Base-by-base conservation (phyloP, 257 asterid species). In the Nemophila menziesii region DNA sequence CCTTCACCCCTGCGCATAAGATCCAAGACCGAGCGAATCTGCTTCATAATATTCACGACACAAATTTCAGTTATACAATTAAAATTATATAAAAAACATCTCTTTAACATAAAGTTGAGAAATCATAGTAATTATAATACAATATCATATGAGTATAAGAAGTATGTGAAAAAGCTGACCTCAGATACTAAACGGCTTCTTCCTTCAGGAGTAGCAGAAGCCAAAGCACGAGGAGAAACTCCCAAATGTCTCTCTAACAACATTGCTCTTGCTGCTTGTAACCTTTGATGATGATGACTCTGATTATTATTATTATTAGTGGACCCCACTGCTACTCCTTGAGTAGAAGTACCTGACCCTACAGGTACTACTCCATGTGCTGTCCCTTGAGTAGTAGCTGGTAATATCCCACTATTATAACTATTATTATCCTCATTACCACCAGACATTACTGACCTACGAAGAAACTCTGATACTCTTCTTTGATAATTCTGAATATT, bases 1-100 rank as follows among this genome's bases (percentile, higher is more conserved):
- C 74, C 81, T 60, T 90, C 98, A 22, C 94, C 96, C 46, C 98
- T 70, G 45, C 96, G 78, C 98, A 90, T 81, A 61, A 74, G 87
- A 56, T 79, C 95, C 71, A 90, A 58, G 48, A 90, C 96, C 58
- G 67, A 90, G 67, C 98, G 93, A 48, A 90, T 81, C 92, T 84
- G 94, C 78, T 79, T n/a, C n/a, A n/a, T n/a, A n/a, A n/a, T n/a
- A n/a, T n/a, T n/a, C n/a, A n/a, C n/a, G n/a, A n/a, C n/a, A n/a
- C n/a, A n/a, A n/a, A n/a, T n/a, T n/a, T n/a, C n/a, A n/a, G n/a
- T n/a, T n/a, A n/a, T n/a, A n/a, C n/a, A n/a, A n/a, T n/a, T n/a
- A n/a, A 17, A 43, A 12, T 26, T 3, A 20, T 2, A 20, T 22
- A 43, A 45, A 17, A 59, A 27, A 49, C 47, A 45, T 20, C 17